A percentile compares a stretch with the other conserved stretches of the same genome.
Conservation (phyloP, 352 stramenopile genomes). For the Phytophthora uliginosa region DNA sequence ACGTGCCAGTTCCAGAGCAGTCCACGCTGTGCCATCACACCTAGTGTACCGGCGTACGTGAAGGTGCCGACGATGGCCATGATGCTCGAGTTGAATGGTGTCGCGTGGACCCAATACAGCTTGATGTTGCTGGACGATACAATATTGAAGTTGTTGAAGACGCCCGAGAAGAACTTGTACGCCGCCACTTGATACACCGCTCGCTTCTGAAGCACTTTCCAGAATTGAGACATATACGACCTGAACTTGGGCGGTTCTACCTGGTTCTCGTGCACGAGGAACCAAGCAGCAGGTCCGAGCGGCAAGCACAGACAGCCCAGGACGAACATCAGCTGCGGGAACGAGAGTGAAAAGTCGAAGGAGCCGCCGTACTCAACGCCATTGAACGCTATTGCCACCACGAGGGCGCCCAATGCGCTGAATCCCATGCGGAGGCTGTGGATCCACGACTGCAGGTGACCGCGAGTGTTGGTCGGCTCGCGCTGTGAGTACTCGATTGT, state of each 20-base stretch:
- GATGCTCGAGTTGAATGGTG: slow-evolving; percentile 64
- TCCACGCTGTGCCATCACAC: slow-evolving; percentile 54
- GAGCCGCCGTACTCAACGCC: slow-evolving; percentile 52
- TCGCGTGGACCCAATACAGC: slow-evolving; percentile 62
- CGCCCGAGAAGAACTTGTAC: slow-evolving; percentile 70
- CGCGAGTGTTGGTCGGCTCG: slow-evolving; percentile 55
- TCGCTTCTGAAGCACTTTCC: slow-evolving; percentile 54
- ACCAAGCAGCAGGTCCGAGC: slow-evolving; percentile 49
- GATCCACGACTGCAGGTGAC: slow-evolving; percentile 37
- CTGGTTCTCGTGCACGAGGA: slow-evolving; percentile 47
- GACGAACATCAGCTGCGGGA: slow-evolving; percentile 55
- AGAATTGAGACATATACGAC: slow-evolving; percentile 56
- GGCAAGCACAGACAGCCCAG: slow-evolving; percentile 41
- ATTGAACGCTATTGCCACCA: slow-evolving; percentile 56
- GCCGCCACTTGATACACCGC: slow-evolving; percentile 54
- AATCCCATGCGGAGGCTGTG: slow-evolving; percentile 1
- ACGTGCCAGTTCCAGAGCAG: slow-evolving; percentile 71
- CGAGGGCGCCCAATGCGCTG: slow-evolving; percentile 39
- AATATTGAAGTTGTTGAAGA: slow-evolving; percentile 73
- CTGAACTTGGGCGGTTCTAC: slow-evolving; percentile 23
- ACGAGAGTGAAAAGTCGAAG: slow-evolving; percentile 55
- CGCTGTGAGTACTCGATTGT: slow-evolving; percentile 66
- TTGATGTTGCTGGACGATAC: slow-evolving; percentile 61
- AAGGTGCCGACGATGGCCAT: slow-evolving; percentile 59
- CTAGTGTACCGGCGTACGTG: slow-evolving; percentile 50